phyloP scores from a whole-genome alignment of 2,329 filamentous ascomycete genomes.

The Pseudovirgaria hyperparasitica region DNA sequence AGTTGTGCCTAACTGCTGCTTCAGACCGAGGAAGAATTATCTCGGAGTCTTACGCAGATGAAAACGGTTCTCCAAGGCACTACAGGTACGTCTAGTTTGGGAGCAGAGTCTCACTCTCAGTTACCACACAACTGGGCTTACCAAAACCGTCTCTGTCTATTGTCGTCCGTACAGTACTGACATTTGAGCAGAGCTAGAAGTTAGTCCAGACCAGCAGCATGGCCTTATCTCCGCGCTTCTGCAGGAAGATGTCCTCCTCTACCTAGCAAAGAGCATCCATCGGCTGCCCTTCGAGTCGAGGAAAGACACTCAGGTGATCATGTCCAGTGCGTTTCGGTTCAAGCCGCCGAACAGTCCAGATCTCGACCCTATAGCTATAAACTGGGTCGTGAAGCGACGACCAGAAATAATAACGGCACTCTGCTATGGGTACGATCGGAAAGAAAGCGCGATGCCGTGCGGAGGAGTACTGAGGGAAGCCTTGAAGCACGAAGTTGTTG shows the following conservation, averaged over 20 bases:
- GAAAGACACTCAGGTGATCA: conserved; percentile 91
- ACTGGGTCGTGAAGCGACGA: conserved; percentile 75
- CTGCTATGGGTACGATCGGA: conserved; percentile 79
- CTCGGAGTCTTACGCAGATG: conserved; percentile 78
- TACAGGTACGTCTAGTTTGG: conserved; percentile 47
- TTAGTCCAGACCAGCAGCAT: conserved; percentile 75
- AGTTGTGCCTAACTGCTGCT: conserved; percentile 6
- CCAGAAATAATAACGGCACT: conserved; percentile 80
- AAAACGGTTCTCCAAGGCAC: conserved; percentile 89
- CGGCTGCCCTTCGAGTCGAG: conserved; percentile 87
- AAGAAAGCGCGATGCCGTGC: conserved; percentile 83
- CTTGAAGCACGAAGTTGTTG: conserved; percentile 79
- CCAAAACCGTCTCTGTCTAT: conserved; percentile 4
- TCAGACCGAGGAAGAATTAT: conserved; percentile 73
- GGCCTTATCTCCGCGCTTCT: conserved; percentile 75
- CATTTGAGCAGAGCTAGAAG: conserved; percentile 60
- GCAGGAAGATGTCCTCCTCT: conserved; percentile 76
- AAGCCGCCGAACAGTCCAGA: conserved; percentile 54
- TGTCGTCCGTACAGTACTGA: conserved; percentile 5
- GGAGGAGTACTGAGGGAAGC: conserved; percentile 83
- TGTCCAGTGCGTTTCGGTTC: conserved; percentile 90
- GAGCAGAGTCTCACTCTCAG: conserved; percentile 1
- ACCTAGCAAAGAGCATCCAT: conserved; percentile 71
- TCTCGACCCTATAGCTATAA: conserved; percentile 69
- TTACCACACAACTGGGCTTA: conserved; percentile 2